Conservation (phyloP, 2,329 filamentous ascomycete genomes). For the Cadophora luteo-olivacea region DNA sequence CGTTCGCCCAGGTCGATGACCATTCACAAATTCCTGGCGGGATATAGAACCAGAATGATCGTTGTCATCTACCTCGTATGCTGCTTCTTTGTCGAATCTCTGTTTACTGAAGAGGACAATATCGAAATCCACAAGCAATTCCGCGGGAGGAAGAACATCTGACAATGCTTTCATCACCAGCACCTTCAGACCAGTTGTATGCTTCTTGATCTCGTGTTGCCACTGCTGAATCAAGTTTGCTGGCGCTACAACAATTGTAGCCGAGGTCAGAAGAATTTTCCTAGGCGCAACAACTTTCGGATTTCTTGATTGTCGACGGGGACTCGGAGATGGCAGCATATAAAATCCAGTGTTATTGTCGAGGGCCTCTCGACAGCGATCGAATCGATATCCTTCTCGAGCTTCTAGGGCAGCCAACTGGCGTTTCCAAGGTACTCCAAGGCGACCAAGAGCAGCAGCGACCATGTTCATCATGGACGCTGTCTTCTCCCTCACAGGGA, state of each 20-base stretch:
- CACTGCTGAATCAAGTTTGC: constrained; percentile 86
- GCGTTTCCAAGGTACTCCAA: constrained; percentile 73
- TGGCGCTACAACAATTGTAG: constrained; percentile 81
- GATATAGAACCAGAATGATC: neutral
- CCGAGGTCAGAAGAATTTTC: constrained; percentile 68
- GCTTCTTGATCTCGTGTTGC: constrained; percentile 80
- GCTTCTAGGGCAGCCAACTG: constrained; percentile 58
- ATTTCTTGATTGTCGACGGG: constrained; percentile 49
- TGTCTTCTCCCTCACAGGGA: constrained; percentile 52
- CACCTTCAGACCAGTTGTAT: constrained; percentile 71
- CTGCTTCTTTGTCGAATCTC: constrained; percentile 73
- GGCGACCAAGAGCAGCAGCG: constrained; percentile 69
- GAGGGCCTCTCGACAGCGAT: constrained; percentile 62
- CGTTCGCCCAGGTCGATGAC: constrained; percentile 50
- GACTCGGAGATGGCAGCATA: constrained; percentile 54
- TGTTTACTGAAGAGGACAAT: constrained; percentile 78
- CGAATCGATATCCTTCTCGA: constrained; percentile 52
- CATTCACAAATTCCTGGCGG: neutral
- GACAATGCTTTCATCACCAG: constrained; percentile 63
- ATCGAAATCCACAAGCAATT: constrained; percentile 71
- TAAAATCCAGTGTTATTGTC: constrained; percentile 65
- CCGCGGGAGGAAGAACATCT: constrained; percentile 60
- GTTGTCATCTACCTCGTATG: constrained; percentile 53
- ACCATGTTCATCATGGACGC: constrained; percentile 78
- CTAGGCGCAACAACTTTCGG: constrained; percentile 49